Evolutionary conservation across 2,329 filamentous ascomycete species (phyloP), one percentile per base, ranked within the genome.

Genomic region (Clonostachys byssicola): DNA sequence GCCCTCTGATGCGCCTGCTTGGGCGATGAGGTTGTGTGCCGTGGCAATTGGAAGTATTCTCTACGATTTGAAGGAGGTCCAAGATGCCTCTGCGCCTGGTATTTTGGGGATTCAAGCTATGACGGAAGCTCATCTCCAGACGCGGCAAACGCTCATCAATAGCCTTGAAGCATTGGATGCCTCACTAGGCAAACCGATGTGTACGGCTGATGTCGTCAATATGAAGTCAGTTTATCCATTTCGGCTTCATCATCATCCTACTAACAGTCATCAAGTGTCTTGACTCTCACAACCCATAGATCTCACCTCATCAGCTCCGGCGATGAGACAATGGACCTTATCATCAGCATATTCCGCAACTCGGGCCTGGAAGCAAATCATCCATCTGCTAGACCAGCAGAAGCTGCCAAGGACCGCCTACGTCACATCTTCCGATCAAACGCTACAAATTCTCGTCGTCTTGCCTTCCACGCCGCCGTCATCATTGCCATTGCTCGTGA

Each of bases 21-120:
- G 61, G 61, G 59, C 54, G 23, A 59, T 57, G 46, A 52, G 61
- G 8, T 38, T 64, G 10, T 61, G 57, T 34, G 50, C 52, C 5
- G 59, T 62, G 43, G 48, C 62, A 3, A 58, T 64, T 9, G 61
- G 60, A 8, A 58, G 60, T 6, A 49, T 63, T 13, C 53, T 64
- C 1, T 62, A 59, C 56, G 60, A 63, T 38, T 36, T 64, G 34
- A 61, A 58, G 40, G 54, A 62, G 43, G 48, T 62, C 14, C 55
- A 62, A 39, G 53, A 55, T 9, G 47, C 62, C 6, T 54, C 60
- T 16, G 56, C 53, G 13, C 40, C 58, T 2, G 52, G 55, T 5
- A 54, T 55, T 38, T 54, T 62, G 51, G 56, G 57, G 7, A 55
- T 62, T 42, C 30, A 9, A 18, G 14, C 36, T 10, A 39, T 39